Conservation (phyloP, 176 grass and related monocot species). For the Canna indica region DNA sequence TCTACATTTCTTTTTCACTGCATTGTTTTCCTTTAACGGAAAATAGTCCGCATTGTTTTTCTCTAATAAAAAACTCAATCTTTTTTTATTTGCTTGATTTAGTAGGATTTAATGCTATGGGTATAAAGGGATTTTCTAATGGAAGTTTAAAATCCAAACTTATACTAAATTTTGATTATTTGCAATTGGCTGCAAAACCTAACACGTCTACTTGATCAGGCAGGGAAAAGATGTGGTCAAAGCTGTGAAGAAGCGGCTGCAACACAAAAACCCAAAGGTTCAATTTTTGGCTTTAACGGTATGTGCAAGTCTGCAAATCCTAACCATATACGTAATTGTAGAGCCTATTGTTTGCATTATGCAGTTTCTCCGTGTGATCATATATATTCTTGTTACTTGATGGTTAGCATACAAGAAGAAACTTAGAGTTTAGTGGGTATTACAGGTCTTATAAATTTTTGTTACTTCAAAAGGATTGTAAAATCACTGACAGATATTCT, state of each 20-base stretch:
- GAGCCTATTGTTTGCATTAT: not conserved
- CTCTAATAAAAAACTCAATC: not conserved
- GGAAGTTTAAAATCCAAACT: not conserved
- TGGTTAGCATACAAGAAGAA: not conserved
- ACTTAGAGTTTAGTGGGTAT: not conserved
- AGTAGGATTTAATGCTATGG: not conserved
- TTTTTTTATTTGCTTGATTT: not conserved
- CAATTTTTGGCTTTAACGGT: slow-evolving; percentile 79
- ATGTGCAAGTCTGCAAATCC: slow-evolving; percentile 1
- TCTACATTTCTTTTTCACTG: too few relatives aligned
- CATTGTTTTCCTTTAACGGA: too few relatives aligned
- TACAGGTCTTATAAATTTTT: not conserved
- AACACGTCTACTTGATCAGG: slow-evolving; percentile 27
- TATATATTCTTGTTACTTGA: not conserved
- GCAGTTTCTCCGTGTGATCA: not conserved
- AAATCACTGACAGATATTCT: not conserved
- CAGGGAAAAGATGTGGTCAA: slow-evolving; percentile 86
- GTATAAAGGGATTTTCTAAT: not conserved
- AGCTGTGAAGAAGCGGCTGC: slow-evolving; percentile 78
- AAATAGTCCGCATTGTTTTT: too few relatives aligned
- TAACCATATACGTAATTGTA: not conserved
- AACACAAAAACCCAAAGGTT: slow-evolving; percentile 67
- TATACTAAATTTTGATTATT: not conserved
- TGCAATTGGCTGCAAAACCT: slow-evolving; percentile 1
- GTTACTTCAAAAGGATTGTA: not conserved